These are phyloP conservation scores for Tinospora cordifolia DNA, from an alignment of 164 flowering plant species.

Conservation along the genomic window DNA sequence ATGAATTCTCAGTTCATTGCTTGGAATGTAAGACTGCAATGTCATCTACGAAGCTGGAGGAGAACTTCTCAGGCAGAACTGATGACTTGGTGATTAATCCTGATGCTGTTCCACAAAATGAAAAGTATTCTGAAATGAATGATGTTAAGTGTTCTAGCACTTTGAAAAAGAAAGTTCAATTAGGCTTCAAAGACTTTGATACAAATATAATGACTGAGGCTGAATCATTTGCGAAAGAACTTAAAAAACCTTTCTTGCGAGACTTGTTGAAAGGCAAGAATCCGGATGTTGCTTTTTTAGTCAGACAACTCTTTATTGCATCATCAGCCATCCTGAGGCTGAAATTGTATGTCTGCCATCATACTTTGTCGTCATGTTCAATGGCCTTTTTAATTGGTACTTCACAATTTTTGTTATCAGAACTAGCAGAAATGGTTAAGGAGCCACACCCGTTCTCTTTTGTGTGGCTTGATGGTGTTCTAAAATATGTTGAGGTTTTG, in stretches of 20 bases:
- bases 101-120: constrained; percentile 12
- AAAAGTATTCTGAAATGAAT: constrained; percentile 7
- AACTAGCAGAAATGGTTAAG: constrained; percentile 37
- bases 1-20: not conserved
- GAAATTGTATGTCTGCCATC: constrained; percentile 21
- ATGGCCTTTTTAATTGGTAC: constrained; percentile 33
- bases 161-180: constrained; percentile 8
- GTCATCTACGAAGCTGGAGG: constrained; percentile 9
- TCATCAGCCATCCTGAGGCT: constrained; percentile 63
- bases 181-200: constrained; percentile 16
- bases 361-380: constrained; percentile 26
- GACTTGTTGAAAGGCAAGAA: constrained; percentile 52
- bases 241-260: constrained; percentile 37
- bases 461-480: constrained; percentile 66
- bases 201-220: constrained; percentile 22
- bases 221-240: constrained; percentile 24
- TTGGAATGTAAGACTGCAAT: constrained; percentile 7
- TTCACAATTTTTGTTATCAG: constrained; percentile 44
- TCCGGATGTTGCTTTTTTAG: constrained; percentile 45
- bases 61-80: constrained; percentile 12
- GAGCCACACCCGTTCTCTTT: constrained; percentile 41
- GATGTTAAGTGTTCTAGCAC: constrained; percentile 4
- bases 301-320: constrained; percentile 55
- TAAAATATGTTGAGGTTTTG: constrained; percentile 69
- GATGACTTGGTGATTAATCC: constrained; percentile 9